phyloP scores from a whole-genome alignment of 2,329 filamentous ascomycete species.

The Kalaharituber pfeilii region DNA sequence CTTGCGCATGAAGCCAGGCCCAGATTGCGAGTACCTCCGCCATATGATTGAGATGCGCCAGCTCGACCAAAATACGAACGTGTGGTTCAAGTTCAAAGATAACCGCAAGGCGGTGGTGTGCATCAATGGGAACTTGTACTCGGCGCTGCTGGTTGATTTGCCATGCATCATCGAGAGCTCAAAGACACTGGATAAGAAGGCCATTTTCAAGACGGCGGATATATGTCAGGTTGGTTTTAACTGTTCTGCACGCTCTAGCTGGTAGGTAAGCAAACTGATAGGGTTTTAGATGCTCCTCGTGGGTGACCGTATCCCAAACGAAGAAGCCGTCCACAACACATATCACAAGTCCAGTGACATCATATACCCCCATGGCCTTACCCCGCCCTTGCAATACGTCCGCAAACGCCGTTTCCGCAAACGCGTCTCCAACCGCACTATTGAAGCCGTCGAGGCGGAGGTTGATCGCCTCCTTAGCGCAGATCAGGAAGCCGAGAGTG shows the following conservation, averaged over 20 bases:
- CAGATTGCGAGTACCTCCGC: conserved; percentile 68
- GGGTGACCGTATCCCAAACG: conserved; percentile 39
- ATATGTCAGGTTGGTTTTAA: conserved; percentile 35
- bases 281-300: conserved; percentile 46
- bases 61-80: conserved; percentile 45
- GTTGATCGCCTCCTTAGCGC: conserved; percentile 36
- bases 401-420: conserved; percentile 42
- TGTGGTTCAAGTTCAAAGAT: conserved; percentile 65
- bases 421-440: conserved; percentile 37
- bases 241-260: not conserved
- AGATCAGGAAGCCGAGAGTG: conserved; percentile 30
- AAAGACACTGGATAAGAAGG: conserved; percentile 57
- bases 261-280: conserved; percentile 1
- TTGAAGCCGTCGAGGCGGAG: conserved; percentile 40
- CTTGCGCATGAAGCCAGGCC: conserved; percentile 69
- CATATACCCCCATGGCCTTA: conserved; percentile 40
- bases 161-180: conserved; percentile 54
- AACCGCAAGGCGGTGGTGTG: conserved; percentile 41
- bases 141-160: conserved; percentile 49
- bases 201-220: conserved; percentile 56
- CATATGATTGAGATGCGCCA: conserved; percentile 63
- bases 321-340: conserved; percentile 24
- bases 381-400: conserved; percentile 42
- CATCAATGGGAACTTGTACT: conserved; percentile 45
- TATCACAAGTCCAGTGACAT: conserved; percentile 24